Evolutionary conservation across 768 basidiomycete species (phyloP).

Genomic region (Lactifluus pinguis): DNA sequence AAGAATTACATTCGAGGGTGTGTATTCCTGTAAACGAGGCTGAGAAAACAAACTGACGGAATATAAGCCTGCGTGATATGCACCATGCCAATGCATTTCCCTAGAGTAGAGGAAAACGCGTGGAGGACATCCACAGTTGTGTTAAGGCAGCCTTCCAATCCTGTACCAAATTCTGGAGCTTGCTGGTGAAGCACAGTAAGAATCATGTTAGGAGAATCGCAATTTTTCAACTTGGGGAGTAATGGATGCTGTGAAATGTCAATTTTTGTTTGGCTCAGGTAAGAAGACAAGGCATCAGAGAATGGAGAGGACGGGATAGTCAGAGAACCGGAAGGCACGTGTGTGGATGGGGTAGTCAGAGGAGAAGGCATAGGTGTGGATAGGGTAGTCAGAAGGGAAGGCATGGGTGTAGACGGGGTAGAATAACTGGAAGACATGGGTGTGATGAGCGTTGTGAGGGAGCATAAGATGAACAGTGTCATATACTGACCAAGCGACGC

Average conservation of each 20-base stretch:
- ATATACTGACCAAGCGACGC: too few relatives aligned
- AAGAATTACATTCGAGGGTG: neutral
- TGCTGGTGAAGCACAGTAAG: neutral
- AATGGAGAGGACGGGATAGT: neutral
- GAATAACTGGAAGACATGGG: too few relatives aligned
- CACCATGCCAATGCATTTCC: neutral
- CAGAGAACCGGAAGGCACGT: too few relatives aligned
- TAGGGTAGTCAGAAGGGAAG: too few relatives aligned
- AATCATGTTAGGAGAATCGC: neutral
- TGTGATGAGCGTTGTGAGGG: too few relatives aligned
- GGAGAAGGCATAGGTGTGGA: too few relatives aligned
- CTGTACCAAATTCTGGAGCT: neutral
- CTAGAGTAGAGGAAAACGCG: neutral
- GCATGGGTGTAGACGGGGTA: too few relatives aligned
- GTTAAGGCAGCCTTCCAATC: neutral
- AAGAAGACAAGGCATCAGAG: neutral
- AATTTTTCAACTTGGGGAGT: neutral
- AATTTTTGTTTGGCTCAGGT: neutral
- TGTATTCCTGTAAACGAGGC: neutral
- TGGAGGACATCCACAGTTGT: neutral
- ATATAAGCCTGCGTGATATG: neutral
- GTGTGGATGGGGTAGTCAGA: too few relatives aligned
- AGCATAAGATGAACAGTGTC: too few relatives aligned
- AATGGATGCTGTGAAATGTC: neutral
- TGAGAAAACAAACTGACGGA: neutral